These are phyloP conservation scores for Colletotrichum gigasporum DNA, from an alignment of 2,329 filamentous ascomycete genomes.

Conservation along the genomic window DNA sequence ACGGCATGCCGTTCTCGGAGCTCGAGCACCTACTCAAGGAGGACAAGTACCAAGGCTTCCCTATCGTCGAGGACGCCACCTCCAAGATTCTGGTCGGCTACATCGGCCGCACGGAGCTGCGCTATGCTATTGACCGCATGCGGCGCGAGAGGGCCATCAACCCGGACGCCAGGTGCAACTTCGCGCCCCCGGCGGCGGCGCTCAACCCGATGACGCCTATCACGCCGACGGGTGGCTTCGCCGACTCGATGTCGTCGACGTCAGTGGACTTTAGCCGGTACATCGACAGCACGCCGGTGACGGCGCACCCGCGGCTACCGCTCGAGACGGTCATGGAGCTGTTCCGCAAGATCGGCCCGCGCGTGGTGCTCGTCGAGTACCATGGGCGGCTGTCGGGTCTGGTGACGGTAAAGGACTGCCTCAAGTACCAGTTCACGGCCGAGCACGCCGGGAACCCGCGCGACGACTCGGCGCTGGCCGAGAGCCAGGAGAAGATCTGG, in stretches of 20 bases:
- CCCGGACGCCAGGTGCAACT: constrained; percentile 77
- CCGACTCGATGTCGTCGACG: constrained; percentile 62
- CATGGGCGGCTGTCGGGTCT: constrained; percentile 84
- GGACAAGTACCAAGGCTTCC: constrained; percentile 91
- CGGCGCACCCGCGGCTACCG: constrained; percentile 88
- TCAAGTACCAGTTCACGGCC: constrained; percentile 97
- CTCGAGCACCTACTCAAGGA: constrained; percentile 80
- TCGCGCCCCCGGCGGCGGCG: constrained; percentile 60
- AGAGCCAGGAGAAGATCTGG: constrained; percentile 75
- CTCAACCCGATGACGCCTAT: constrained; percentile 45
- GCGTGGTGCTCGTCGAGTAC: constrained; percentile 92
- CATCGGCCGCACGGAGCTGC: constrained; percentile 90
- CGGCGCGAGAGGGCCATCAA: constrained; percentile 75
- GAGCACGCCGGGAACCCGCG: constrained; percentile 83
- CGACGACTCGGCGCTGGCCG: constrained; percentile 63
- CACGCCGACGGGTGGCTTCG: constrained; percentile 62
- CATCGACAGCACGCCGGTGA: constrained; percentile 88
- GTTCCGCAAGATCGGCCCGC: constrained; percentile 96
- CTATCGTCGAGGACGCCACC: constrained; percentile 80
- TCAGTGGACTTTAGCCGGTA: constrained; percentile 85
- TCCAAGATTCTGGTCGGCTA: constrained; percentile 85
- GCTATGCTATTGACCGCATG: constrained; percentile 86
- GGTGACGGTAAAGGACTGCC: constrained; percentile 95
- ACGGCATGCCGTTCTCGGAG: constrained; percentile 78
- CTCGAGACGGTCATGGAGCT: constrained; percentile 98